These are phyloP conservation scores for Prunus dulcis DNA, from an alignment of 306 rosid species.

Conservation along the genomic window DNA sequence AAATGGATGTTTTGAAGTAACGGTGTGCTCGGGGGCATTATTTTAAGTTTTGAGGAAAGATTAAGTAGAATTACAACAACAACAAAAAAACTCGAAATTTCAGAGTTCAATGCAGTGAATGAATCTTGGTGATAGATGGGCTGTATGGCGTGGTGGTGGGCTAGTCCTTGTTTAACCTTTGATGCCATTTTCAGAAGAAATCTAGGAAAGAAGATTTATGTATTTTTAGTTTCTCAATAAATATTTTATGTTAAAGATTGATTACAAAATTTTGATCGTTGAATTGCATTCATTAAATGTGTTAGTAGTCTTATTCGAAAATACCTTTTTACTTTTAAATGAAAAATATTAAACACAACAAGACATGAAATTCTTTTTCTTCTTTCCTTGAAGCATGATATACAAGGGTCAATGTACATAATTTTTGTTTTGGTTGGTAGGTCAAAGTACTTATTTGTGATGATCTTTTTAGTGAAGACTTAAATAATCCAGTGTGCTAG, in stretches of 20 bases:
- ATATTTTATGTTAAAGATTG: no score
- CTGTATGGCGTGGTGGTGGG: background rate
- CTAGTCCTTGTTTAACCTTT: background rate
- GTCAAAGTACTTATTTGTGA: background rate
- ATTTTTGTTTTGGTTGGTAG: background rate
- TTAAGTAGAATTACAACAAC: background rate
- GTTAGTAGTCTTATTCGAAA: no score
- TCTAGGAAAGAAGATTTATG: background rate
- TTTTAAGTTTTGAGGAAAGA: background rate
- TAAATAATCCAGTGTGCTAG: background rate
- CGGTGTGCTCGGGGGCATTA: background rate
- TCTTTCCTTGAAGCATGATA: background rate
- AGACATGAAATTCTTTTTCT: background rate
- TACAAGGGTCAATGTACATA: background rate
- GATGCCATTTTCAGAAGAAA: background rate
- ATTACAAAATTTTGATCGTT: accelerated
- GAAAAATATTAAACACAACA: no score
- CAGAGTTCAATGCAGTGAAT: background rate
- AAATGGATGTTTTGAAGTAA: background rate
- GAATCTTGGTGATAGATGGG: background rate
- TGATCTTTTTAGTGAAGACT: background rate
- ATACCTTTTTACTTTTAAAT: no score
- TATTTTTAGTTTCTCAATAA: background rate
- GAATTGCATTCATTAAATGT: no score
- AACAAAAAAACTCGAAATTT: background rate